A percentile compares a stretch with the other conserved stretches of the same genome.
Evolutionary conservation across 2,329 filamentous ascomycete species (phyloP).

Genomic region (Arthrobotrys musiformis): DNA sequence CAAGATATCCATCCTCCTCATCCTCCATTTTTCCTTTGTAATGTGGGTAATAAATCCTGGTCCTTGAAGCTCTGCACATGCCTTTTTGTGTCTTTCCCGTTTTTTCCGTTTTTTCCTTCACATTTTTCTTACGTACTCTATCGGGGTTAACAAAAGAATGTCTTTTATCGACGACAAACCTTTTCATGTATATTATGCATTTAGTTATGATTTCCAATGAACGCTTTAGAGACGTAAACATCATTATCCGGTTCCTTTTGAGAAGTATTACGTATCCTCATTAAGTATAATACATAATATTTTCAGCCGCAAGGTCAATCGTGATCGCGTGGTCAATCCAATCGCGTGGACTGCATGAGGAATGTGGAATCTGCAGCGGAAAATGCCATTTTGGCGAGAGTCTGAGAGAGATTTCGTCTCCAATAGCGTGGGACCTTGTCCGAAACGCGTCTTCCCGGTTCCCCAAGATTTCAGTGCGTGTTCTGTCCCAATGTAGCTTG

Average conservation of each 20-base stretch:
- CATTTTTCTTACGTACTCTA: slow-evolving; percentile 34
- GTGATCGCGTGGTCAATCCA: too few relatives aligned
- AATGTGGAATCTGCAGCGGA: background rate
- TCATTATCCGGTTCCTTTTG: too few relatives aligned
- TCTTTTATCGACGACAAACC: slow-evolving; percentile 44
- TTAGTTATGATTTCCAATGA: slow-evolving; percentile 53
- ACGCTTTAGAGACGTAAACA: slow-evolving; percentile 43
- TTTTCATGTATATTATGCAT: slow-evolving; percentile 56
- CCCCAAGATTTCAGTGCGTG: slow-evolving; percentile 51
- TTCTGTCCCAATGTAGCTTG: slow-evolving; percentile 23
- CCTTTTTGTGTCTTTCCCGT: slow-evolving; percentile 22
- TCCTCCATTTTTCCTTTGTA: slow-evolving; percentile 48
- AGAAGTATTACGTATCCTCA: too few relatives aligned
- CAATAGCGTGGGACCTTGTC: slow-evolving; percentile 35
- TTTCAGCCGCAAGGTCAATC: slow-evolving; percentile 1
- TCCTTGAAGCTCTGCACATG: slow-evolving; percentile 10
- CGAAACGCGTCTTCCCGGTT: slow-evolving; percentile 52
- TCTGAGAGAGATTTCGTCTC: too few relatives aligned
- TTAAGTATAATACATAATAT: too few relatives aligned
- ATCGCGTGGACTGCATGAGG: background rate
- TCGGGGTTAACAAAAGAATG: slow-evolving; percentile 54
- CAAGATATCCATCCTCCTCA: slow-evolving; percentile 32
- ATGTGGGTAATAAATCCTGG: slow-evolving; percentile 45
- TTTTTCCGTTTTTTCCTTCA: slow-evolving; percentile 8
- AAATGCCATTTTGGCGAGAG: slow-evolving; percentile 37